Base-by-base conservation (phyloP, 2,329 filamentous ascomycete genomes). In the Aspergillus viridinutans region DNA sequence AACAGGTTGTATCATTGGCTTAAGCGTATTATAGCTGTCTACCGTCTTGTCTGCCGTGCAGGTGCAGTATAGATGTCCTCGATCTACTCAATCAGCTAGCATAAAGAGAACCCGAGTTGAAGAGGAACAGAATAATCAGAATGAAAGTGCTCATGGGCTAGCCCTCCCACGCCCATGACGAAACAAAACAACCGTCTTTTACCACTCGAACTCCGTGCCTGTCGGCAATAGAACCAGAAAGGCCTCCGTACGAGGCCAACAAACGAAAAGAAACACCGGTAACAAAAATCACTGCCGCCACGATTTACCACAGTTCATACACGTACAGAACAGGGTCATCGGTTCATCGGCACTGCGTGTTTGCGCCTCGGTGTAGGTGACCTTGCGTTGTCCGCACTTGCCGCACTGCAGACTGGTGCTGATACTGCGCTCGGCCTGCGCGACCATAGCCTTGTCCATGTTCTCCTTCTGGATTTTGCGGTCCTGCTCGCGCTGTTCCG, bases 401-500 rank as follows among this genome's bases (percentile, higher is more conserved):
- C 91, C 85, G 78, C 94, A 99, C 76, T 90, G 88, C 69, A 97
- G 82, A 56, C 88, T 90, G 72, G 89, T 88, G 72, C 88, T 92
- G 77, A 97, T 91, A 71, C 89, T 92, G 82, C 92, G 94, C 77
- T 96, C 89, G 20, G 86, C 89, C 81, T 92, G 89, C 56, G 93
- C 90, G 10, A 96, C 92, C 86, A 97, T 95, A 1, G 94, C 91
- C 76, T 93, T 91, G 80, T 92, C 92, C 90, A 97, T 92, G 76
- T 99, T 99, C 77, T 97, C 91, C 76, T 90, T 86, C 72, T 92
- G 83, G 52, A 96, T 82, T 73, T 86, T 85, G 65, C 84, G 79
- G 65, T 97, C 92, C 69, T 88, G 84, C 67, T 85, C 85, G 59
- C 87, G 85, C 75, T 90, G 89, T 74, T 94, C 87, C 51, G 87